These are phyloP conservation scores for Glycine tomentella DNA, from an alignment of 306 rosid species.

Conservation along the genomic window DNA sequence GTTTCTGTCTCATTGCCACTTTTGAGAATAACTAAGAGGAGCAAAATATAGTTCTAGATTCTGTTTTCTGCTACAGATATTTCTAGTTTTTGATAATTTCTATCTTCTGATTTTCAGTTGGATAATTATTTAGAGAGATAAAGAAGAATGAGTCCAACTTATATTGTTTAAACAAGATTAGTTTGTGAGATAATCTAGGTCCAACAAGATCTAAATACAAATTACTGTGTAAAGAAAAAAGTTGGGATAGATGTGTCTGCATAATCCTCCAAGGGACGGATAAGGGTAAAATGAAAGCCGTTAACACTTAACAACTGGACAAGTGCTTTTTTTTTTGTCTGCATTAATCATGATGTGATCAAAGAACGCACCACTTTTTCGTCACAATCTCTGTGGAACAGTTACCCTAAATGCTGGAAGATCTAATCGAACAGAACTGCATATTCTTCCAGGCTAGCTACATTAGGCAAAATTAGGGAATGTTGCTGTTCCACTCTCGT, in stretches of 20 bases:
- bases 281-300: constrained; percentile 3
- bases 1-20: constrained; percentile 29
- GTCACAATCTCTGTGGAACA: background rate
- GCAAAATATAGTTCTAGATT: constrained; percentile 39
- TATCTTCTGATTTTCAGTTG: background rate
- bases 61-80: background rate
- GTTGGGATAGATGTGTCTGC: background rate
- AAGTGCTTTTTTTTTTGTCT: background rate
- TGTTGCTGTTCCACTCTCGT: background rate
- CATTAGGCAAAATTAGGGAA: constrained; percentile 1
- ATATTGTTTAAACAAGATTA: constrained; percentile 22
- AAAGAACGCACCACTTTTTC: background rate
- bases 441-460: background rate
- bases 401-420: constrained; percentile 19
- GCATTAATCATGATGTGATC: constrained; percentile 1
- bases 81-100: constrained; percentile 28
- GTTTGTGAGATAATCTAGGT: background rate
- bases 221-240: constrained; percentile 12
- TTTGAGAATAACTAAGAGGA: background rate
- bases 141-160: background rate
- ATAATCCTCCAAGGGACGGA: background rate
- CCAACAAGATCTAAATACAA: constrained; percentile 26
- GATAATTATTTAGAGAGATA: background rate
- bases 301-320: background rate
- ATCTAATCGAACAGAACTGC: constrained; percentile 1